Conservation (phyloP, 2,329 filamentous ascomycete species). For the Colletotrichum lindemuthianum region DNA sequence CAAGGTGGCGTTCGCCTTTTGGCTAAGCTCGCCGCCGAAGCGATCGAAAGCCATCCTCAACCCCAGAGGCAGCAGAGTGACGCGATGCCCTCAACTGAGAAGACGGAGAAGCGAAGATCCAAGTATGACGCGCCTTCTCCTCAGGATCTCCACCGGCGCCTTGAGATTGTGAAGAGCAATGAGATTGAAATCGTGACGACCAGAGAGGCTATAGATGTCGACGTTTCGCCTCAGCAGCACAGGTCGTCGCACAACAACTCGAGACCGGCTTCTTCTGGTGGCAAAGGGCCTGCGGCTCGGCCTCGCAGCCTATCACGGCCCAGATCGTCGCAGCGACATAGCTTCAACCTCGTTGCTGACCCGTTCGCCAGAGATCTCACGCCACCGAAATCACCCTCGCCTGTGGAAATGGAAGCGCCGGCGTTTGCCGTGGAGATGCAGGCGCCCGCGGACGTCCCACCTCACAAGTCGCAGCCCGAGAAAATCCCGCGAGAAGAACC, state of each 20-base stretch:
- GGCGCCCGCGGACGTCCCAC: background rate
- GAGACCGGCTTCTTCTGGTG: slow-evolving; percentile 17
- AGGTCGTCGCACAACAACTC: background rate
- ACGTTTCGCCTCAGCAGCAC: slow-evolving; percentile 21
- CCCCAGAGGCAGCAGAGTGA: slow-evolving; percentile 4
- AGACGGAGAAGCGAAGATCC: slow-evolving; percentile 19
- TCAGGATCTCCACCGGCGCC: slow-evolving; percentile 28
- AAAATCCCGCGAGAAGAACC: background rate
- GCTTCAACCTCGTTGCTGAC: slow-evolving; percentile 30
- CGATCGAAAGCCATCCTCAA: slow-evolving; percentile 1
- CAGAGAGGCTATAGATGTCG: slow-evolving; percentile 1
- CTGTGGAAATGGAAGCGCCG: slow-evolving; percentile 31
- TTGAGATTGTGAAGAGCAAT: slow-evolving; percentile 33
- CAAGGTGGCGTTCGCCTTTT: slow-evolving; percentile 1
- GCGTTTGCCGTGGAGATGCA: slow-evolving; percentile 12
- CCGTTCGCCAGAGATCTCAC: slow-evolving; percentile 31
- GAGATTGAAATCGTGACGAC: slow-evolving; percentile 26
- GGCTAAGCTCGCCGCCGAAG: slow-evolving; percentile 7
- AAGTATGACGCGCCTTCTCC: slow-evolving; percentile 24
- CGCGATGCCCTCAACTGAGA: background rate
- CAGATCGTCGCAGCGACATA: slow-evolving; percentile 20
- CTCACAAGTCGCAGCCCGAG: background rate
- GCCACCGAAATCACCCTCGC: slow-evolving; percentile 27
- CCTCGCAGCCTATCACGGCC: slow-evolving; percentile 10
- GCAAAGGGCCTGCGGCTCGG: slow-evolving; percentile 3